A percentile compares a stretch with the other conserved stretches of the same genome.
Evolutionary conservation across 768 basidiomycete genomes (phyloP).

Genomic region (Boletus huronensis): DNA sequence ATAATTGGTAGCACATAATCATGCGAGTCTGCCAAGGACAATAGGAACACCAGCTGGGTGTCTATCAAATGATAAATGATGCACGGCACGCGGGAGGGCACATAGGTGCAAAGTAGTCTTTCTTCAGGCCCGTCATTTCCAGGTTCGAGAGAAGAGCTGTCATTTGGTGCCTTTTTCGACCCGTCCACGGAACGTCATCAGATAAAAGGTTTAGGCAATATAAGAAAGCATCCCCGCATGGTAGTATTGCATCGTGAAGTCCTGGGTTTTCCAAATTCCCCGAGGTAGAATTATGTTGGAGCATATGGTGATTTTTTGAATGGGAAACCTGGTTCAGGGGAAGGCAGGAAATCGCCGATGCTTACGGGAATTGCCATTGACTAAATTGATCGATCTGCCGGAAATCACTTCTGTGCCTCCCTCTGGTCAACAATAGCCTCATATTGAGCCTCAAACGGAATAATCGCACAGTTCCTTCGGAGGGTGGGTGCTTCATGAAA

Average conservation of each 20-base stretch:
- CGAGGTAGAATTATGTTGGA: background rate
- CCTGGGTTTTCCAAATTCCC: background rate
- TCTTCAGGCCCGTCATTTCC: constrained; percentile 6
- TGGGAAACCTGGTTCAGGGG: constrained; percentile 5
- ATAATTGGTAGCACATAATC: background rate
- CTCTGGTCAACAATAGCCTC: background rate
- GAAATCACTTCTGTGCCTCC: background rate
- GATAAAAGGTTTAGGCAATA: constrained; percentile 9
- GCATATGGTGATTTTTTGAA: background rate
- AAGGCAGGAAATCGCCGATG: constrained; percentile 1
- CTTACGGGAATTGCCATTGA: constrained; percentile 12
- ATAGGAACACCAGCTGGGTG: background rate
- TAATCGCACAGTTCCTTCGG: background rate
- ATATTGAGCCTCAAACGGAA: background rate
- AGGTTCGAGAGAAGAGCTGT: constrained; percentile 4
- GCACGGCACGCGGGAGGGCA: constrained; percentile 4
- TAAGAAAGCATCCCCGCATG: constrained; percentile 19
- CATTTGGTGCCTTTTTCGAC: constrained; percentile 14
- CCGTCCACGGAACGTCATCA: constrained; percentile 3
- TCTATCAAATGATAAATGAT: constrained; percentile 2
- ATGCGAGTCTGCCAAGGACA: constrained; percentile 1
- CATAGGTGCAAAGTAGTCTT: background rate
- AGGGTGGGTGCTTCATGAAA: constrained; percentile 1
- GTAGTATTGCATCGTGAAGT: constrained; percentile 19
- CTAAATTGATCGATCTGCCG: constrained; percentile 7